Percentiles rank a stretch among this genome's conserved stretches.
Conservation (phyloP, 192 early-diverging fungal species). For the Dimargaris cristalligena region DNA sequence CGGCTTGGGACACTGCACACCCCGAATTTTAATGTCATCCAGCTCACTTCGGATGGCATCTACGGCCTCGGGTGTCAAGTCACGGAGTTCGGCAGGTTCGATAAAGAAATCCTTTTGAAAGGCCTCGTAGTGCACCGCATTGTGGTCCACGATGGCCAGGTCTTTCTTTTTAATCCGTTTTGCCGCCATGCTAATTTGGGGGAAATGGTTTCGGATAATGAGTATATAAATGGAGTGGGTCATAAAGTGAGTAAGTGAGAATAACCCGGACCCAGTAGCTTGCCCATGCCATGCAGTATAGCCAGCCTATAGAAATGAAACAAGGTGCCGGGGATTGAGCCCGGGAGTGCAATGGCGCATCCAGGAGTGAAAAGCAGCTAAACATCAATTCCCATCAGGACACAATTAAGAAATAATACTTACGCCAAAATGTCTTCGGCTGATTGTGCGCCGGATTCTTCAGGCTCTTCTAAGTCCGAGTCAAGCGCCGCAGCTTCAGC, state of each 20-base stretch:
- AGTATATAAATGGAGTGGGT: too few species aligned
- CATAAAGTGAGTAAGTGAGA: too few species aligned
- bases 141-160: conserved; percentile 70
- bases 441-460: conserved; percentile 14
- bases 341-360: too few species aligned
- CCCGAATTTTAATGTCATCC: conserved; percentile 87
- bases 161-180: conserved; percentile 86
- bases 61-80: conserved; percentile 68
- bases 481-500: conserved; percentile 7
- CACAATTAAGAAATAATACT: too few species aligned
- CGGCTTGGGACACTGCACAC: conserved; percentile 81
- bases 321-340: too few species aligned
- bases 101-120: conserved; percentile 92
- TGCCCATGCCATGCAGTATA: too few species aligned
- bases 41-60: conserved; percentile 67
- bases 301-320: too few species aligned
- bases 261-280: too few species aligned
- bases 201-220: too few species aligned
- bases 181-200: conserved; percentile 48
- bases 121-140: conserved; percentile 61
- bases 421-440: conserved; percentile 26
- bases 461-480: conserved; percentile 11
- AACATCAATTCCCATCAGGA: too few species aligned
- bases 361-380: too few species aligned
- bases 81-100: conserved; percentile 77